These are phyloP conservation scores for Kurtzmaniella quercitrusa DNA, from an alignment of 1,139 yeast species.

Conservation along the genomic window DNA sequence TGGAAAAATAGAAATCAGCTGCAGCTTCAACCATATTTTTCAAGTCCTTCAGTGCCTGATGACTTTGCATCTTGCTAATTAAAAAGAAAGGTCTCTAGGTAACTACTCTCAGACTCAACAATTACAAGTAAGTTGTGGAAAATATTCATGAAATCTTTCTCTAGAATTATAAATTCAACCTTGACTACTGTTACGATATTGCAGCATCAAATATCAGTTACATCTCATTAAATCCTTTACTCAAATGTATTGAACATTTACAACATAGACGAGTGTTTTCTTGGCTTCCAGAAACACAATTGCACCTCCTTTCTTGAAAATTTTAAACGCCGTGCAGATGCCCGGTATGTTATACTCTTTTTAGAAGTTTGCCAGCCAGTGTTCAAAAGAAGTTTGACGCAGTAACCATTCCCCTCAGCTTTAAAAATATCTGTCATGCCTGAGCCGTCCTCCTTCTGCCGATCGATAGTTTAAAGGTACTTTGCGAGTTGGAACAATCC, in stretches of 20 bases:
- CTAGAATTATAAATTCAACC: no score
- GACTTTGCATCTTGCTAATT: neutral
- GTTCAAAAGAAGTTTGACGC: neutral
- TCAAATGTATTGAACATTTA: no score
- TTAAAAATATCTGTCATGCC: neutral
- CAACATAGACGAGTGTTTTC: neutral
- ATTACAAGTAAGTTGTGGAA: no score
- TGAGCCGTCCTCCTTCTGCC: neutral
- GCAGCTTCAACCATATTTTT: neutral
- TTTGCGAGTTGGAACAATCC: neutral
- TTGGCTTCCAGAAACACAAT: neutral
- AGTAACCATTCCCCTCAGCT: neutral
- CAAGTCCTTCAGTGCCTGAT: neutral
- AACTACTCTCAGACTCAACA: neutral
- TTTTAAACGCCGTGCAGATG: neutral
- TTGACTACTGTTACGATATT: no score
- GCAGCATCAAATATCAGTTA: no score
- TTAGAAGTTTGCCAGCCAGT: neutral
- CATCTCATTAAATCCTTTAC: no score
- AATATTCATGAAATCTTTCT: no score
- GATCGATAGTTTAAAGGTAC: neutral
- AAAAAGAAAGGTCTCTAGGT: neutral
- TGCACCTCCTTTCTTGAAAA: neutral
- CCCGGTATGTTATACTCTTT: neutral
- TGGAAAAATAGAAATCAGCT: neutral